Base-by-base conservation (phyloP, 139 green algal genomes). In the Haematococcus sp. region DNA sequence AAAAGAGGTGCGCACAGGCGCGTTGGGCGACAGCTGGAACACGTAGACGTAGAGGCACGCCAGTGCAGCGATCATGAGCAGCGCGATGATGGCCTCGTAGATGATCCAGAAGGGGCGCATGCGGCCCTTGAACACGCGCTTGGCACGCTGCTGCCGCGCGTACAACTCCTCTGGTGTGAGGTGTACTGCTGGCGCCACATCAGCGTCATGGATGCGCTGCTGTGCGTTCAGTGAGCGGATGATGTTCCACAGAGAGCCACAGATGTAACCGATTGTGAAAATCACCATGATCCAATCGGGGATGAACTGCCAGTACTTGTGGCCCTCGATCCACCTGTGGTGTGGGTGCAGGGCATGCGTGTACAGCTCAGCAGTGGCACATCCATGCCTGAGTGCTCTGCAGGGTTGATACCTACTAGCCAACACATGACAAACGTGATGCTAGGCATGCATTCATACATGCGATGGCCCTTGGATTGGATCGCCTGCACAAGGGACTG, bases 241-340 rank as follows among this genome's bases (percentile, higher is more conserved):
- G 9, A 65, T 27, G 59, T 83, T 72, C 52, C 72, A 28, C 33
- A 73, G 19, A 27, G 77, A 58, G 25, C 23, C 4, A 40, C 55
- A 25, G 4, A 68, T 34, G 66, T 76, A 76, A 22, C 67, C 44
- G 3, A 75, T 63, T 16, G 76, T 60, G 52, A 83, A 77, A 27
- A 76, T 13, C 56, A 77, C 46, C 66, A 83, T 77, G 52, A 78
- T 59, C 77, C 77, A 83, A 66, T 83, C 71, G 25, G 77, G 77
- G 33, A 79, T 32, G 65, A 79, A 83, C n/a, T 25, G 56, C 4
- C 30, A 35, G 70, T 73, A 76, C 54, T 66, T 5, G 17, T 31
- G 1, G 2, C 32, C 31, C n/a, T 56, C 4, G 64, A 83, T 74
- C 65, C 63, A 78, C 23, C 40, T 49, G 40, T 49, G 40, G 40